Conservation (phyloP, 495 filamentous ascomycete species). For the Pyronema domesticum region DNA sequence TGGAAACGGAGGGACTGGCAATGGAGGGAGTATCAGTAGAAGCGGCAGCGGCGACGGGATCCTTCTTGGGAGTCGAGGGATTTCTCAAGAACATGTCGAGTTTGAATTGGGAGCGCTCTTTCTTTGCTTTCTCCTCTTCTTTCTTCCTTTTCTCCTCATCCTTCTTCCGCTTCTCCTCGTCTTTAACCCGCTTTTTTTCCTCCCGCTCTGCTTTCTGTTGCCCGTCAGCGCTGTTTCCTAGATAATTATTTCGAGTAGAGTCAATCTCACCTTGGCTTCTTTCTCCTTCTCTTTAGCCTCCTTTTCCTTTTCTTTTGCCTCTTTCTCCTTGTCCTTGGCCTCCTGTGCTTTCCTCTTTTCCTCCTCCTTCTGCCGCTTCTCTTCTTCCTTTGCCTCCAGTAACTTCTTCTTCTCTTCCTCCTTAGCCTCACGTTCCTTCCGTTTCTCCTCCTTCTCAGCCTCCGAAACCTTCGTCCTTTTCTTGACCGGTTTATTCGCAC, state of each 20-base stretch:
- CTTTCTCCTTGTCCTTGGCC: slow-evolving; percentile 40
- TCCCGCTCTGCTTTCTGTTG: slow-evolving; percentile 29
- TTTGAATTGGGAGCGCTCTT: slow-evolving; percentile 35
- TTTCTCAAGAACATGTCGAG: slow-evolving; percentile 46
- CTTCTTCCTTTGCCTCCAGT: slow-evolving; percentile 35
- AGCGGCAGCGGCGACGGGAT: neutral
- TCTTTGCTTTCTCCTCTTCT: slow-evolving; percentile 47
- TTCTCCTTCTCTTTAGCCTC: slow-evolving; percentile 32
- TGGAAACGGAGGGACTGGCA: no score
- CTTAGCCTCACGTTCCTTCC: slow-evolving; percentile 32
- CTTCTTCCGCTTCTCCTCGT: slow-evolving; percentile 29
- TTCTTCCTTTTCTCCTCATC: slow-evolving; percentile 41
- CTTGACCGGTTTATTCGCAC: neutral
- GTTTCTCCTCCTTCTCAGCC: slow-evolving; percentile 31
- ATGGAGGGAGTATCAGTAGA: neutral
- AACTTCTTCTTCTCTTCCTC: slow-evolving; percentile 42
- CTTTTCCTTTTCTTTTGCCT: slow-evolving; percentile 46
- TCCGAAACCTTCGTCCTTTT: slow-evolving; percentile 40
- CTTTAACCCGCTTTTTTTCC: slow-evolving; percentile 30
- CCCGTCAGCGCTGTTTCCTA: neutral
- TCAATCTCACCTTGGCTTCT: slow-evolving; percentile 28
- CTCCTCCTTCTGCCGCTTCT: slow-evolving; percentile 32
- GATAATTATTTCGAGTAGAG: slow-evolving; percentile 25
- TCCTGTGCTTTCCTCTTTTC: slow-evolving; percentile 29
- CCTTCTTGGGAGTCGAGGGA: slow-evolving; percentile 20